A percentile compares a stretch with the other conserved stretches of the same genome.
These are phyloP conservation scores for Salix udensis DNA, from an alignment of 345 rosid genomes.

Conservation along the genomic window DNA sequence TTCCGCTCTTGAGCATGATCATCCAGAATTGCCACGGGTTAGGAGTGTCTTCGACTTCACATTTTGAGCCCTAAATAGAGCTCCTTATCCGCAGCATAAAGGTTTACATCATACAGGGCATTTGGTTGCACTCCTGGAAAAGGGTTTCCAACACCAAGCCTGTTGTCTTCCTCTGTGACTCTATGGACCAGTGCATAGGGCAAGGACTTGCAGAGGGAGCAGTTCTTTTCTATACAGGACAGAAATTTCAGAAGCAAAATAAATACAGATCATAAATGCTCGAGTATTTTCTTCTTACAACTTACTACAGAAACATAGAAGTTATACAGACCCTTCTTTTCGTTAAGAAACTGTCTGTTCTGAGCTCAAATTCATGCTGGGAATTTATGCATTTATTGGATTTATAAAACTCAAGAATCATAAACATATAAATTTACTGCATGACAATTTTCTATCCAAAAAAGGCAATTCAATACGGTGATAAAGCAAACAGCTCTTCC, in stretches of 20 bases:
- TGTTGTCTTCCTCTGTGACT: conserved; percentile 62
- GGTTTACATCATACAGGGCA: conserved; percentile 6
- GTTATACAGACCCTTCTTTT: neutral
- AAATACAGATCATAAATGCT: neutral
- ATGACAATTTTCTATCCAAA: no score
- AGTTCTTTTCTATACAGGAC: conserved; percentile 6
- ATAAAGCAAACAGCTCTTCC: neutral
- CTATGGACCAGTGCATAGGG: conserved; percentile 32
- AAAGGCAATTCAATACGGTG: no score
- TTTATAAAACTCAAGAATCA: no score
- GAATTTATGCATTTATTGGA: neutral
- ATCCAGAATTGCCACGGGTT: conserved; percentile 92
- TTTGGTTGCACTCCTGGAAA: conserved; percentile 12
- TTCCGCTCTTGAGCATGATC: conserved; percentile 90
- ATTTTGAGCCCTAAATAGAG: conserved; percentile 64
- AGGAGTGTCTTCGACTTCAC: conserved; percentile 55
- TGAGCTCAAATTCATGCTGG: neutral
- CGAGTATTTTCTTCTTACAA: neutral
- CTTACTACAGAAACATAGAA: no score
- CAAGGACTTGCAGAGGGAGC: neutral
- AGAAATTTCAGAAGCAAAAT: neutral
- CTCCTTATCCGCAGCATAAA: conserved; percentile 60
- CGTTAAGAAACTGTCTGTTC: neutral
- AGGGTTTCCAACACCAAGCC: conserved; percentile 38
- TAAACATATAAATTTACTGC: no score